phyloP scores from a whole-genome alignment of 1,284 basidiomycete genomes.

The Phenoliferia sp. region DNA sequence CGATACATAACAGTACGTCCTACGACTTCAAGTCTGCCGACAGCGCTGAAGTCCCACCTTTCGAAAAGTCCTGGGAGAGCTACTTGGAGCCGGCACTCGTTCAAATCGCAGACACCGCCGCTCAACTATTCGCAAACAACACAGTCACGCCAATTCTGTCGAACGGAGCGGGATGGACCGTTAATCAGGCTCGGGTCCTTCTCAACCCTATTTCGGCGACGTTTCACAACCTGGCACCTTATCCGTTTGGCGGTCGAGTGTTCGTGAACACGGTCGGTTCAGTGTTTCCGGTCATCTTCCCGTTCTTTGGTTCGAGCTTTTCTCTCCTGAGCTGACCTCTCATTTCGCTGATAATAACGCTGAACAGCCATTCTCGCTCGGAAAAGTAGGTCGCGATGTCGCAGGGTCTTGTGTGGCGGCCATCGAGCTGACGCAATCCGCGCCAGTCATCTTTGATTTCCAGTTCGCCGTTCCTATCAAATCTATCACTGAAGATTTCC shows the following conservation, averaged over 20 bases:
- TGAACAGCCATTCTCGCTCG: too few relatives aligned
- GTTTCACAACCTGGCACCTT: conserved; percentile 15
- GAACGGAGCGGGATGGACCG: neutral
- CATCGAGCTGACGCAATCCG: too few relatives aligned
- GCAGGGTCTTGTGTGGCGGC: too few relatives aligned
- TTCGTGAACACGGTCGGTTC: neutral
- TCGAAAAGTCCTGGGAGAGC: conserved; percentile 8
- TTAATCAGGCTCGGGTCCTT: neutral
- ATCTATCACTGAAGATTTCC: too few relatives aligned
- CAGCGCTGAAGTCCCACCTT: neutral
- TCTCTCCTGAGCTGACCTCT: too few relatives aligned
- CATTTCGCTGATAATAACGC: too few relatives aligned
- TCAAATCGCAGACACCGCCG: neutral
- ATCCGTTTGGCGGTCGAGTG: conserved; percentile 4
- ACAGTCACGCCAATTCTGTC: conserved; percentile 6
- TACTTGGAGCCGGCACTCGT: conserved; percentile 1
- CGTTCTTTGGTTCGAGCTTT: too few relatives aligned
- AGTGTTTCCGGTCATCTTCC: conserved; percentile 18
- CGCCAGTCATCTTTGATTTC: too few relatives aligned
- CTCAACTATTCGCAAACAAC: neutral
- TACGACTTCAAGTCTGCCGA: neutral
- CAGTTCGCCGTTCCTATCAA: too few relatives aligned
- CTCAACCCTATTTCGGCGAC: conserved; percentile 4
- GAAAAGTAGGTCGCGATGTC: too few relatives aligned
- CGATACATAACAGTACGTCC: conserved; percentile 13